phyloP scores from a whole-genome alignment of 805 yeast genomes.

The Myxozyma neotropica region DNA sequence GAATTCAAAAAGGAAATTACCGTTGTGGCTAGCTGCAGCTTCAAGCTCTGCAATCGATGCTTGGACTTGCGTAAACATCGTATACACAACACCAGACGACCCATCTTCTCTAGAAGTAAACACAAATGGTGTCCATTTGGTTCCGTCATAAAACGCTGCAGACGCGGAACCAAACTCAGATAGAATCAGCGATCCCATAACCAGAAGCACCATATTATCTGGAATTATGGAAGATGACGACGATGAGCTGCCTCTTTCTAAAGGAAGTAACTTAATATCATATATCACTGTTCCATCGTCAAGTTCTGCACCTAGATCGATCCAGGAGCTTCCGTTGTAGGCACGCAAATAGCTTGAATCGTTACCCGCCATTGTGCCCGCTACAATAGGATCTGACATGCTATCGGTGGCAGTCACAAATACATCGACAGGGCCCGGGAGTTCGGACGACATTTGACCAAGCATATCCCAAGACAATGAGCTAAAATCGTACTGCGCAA shows the following conservation, averaged over 20 bases:
- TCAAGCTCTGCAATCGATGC: slow-evolving; percentile 28
- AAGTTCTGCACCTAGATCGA: slow-evolving; percentile 37
- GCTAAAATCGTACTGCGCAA: slow-evolving; percentile 48
- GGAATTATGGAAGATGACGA: slow-evolving; percentile 41
- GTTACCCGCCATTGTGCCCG: slow-evolving; percentile 49
- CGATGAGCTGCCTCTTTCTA: slow-evolving; percentile 40
- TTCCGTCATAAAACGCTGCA: slow-evolving; percentile 67
- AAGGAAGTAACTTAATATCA: slow-evolving; percentile 51
- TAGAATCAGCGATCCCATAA: slow-evolving; percentile 60
- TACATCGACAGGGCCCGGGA: slow-evolving; percentile 39
- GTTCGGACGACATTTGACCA: slow-evolving; percentile 29
- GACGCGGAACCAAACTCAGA: slow-evolving; percentile 57
- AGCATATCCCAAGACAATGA: slow-evolving; percentile 38
- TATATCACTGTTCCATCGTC: slow-evolving; percentile 45
- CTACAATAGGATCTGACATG: slow-evolving; percentile 51
- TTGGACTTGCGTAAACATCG: slow-evolving; percentile 41
- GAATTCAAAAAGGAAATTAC: neutral
- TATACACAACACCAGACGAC: slow-evolving; percentile 36
- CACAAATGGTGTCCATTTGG: slow-evolving; percentile 65
- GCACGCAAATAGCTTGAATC: slow-evolving; percentile 43
- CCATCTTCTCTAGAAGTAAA: slow-evolving; percentile 47
- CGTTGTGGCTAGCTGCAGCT: neutral
- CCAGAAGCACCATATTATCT: slow-evolving; percentile 53
- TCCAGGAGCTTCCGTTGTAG: slow-evolving; percentile 33
- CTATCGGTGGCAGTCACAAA: slow-evolving; percentile 43